Conservation (phyloP, 2,329 filamentous ascomycete genomes). For the Elsinoe perseae region DNA sequence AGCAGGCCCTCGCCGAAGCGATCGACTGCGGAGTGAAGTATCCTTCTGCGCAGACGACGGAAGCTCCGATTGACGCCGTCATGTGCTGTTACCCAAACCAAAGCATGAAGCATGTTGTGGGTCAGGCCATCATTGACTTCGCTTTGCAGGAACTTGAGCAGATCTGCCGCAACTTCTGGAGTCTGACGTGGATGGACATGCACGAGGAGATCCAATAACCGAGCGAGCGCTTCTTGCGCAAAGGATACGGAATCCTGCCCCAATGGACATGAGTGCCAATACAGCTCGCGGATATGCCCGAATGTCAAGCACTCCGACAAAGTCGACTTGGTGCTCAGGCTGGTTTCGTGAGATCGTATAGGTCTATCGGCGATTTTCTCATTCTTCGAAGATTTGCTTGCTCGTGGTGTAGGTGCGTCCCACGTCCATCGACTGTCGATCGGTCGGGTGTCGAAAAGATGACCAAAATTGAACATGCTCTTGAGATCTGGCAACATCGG, state of each 20-base stretch:
- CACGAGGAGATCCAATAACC: not conserved
- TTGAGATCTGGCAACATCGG: not conserved
- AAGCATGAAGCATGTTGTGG: not conserved
- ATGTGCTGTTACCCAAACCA: not conserved
- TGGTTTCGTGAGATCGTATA: not conserved
- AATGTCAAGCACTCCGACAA: not conserved
- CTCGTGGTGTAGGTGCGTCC: not conserved
- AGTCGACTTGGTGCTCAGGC: not conserved
- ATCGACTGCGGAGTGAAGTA: not conserved
- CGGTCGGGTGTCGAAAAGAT: conserved; percentile 2
- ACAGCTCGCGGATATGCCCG: not conserved
- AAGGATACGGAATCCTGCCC: not conserved
- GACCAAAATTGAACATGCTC: not conserved
- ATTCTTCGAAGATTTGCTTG: not conserved
- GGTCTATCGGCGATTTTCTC: not conserved
- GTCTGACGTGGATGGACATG: not conserved
- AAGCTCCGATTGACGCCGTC: not conserved
- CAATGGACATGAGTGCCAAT: conserved; percentile 8
- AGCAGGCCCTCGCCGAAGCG: not conserved
- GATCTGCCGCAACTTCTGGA: not conserved
- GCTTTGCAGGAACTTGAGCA: not conserved
- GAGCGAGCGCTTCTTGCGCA: not conserved
- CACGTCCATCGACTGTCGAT: conserved; percentile 11
- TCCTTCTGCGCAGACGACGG: not conserved
- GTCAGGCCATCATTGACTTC: not conserved